Conservation (phyloP, 108 stramenopile species). For the Hondaea fermentalgiana region DNA sequence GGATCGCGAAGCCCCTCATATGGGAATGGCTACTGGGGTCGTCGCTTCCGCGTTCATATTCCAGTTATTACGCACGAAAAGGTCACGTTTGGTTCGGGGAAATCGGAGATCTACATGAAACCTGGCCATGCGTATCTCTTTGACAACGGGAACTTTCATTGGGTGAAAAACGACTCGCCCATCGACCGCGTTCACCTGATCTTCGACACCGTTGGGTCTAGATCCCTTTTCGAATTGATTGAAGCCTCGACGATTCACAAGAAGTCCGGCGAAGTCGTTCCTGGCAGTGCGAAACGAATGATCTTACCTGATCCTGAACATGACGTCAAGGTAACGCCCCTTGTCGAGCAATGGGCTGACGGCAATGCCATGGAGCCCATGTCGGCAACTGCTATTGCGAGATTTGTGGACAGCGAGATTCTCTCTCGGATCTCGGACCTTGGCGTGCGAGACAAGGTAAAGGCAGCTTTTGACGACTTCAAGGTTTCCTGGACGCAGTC, state of each 20-base stretch:
- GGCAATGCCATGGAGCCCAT: not conserved
- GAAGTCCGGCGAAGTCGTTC: not conserved
- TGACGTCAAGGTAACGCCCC: not conserved
- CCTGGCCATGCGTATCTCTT: not conserved
- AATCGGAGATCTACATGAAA: not conserved
- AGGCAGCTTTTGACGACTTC: not conserved
- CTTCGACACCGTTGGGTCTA: not conserved
- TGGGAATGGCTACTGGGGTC: not conserved
- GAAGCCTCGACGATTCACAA: not conserved
- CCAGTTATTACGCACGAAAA: not conserved
- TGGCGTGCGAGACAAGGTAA: not conserved
- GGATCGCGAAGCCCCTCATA: not conserved
- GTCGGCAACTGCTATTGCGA: not conserved
- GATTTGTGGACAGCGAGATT: not conserved
- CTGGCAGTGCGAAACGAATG: not conserved
- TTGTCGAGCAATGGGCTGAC: not conserved
- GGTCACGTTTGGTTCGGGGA: not conserved
- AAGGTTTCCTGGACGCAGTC: not conserved
- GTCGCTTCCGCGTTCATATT: not conserved
- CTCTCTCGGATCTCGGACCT: not conserved
- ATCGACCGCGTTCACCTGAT: not conserved
- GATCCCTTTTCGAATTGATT: not conserved
- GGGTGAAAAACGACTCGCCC: not conserved
- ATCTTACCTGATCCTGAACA: not conserved
- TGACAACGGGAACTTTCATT: not conserved